Evolutionary conservation across 345 rosid species (phyloP), one percentile per base, ranked within the genome.

Genomic region (Sonneratia caseolaris): DNA sequence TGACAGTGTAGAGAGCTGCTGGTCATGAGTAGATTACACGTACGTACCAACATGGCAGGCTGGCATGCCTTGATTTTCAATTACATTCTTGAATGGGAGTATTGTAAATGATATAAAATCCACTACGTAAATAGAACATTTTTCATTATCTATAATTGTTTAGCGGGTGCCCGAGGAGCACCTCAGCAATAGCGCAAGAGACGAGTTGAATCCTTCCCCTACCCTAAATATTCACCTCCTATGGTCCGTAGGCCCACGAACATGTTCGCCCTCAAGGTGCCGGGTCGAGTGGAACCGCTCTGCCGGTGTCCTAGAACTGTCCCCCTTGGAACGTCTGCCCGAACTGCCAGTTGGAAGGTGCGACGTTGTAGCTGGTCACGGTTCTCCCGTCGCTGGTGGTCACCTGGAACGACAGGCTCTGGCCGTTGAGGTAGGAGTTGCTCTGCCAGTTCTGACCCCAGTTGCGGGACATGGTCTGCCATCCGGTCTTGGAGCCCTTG

Each of bases 381-480:
- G 95, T 94, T 42, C 80, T 78, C 2, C 98, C 97, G 66, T 94
- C 97, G 49, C 98, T 91, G 6, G 98, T 83, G 37, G 96, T 94
- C 56, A 94, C 96, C 43, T 94, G 97, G 66, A 94, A 90, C 0
- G 98, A 94, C 53, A 94, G 86, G 71, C 86, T 80, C 72, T 91
- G 98, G 49, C 88, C 97, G 51, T 94, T 87, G 45, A 94, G 79
- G 77, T 85, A 83, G 18, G 91, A 81, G 64, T 94, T 94, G 85
- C 98, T 94, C 74, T 94, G 98, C 98, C 98, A 94, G 78, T 94
- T 94, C 76, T 94, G 98, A 15, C 98, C 98, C 98, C 98, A 94
- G 56, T 94, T 94, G 70, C 98, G 83, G 14, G 98, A 94, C 98
- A 94, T 83, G 7, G 91, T 19, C 76, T 89, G 97, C 98, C 98